phyloP scores from a whole-genome alignment of 257 asterid species.

The Datura wrightii region DNA sequence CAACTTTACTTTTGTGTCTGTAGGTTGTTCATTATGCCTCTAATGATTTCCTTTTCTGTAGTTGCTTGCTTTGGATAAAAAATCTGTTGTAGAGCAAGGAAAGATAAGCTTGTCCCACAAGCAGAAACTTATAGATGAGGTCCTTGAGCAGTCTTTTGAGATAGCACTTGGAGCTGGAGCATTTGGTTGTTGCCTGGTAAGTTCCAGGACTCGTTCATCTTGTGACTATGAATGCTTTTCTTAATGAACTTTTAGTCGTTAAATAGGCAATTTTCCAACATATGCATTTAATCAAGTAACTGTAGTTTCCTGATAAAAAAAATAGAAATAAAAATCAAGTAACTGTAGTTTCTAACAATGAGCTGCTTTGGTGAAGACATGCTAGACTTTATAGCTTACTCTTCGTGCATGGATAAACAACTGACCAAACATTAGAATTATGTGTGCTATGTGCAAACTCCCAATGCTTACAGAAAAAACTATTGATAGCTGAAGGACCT shows the following conservation, averaged over 20 bases:
- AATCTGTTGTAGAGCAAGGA: constrained; percentile 71
- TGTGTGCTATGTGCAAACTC: neutral
- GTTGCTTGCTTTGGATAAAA: constrained; percentile 71
- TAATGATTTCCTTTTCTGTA: constrained; percentile 44
- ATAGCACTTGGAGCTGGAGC: constrained; percentile 77
- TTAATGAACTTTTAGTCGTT: neutral
- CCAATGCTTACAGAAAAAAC: constrained; percentile 13
- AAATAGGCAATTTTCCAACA: neutral
- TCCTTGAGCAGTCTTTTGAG: constrained; percentile 69
- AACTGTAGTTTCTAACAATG: neutral
- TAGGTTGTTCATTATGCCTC: neutral
- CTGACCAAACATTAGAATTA: neutral
- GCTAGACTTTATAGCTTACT: neutral
- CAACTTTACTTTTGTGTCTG: neutral
- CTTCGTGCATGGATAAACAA: constrained; percentile 12
- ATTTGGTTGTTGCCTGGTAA: constrained; percentile 83
- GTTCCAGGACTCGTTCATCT: constrained; percentile 17
- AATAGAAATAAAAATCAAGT: too few species aligned
- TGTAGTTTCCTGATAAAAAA: neutral
- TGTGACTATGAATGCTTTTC: neutral
- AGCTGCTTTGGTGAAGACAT: neutral
- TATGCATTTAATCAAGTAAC: neutral
- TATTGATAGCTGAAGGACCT: neutral
- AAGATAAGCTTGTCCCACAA: constrained; percentile 63
- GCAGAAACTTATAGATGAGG: constrained; percentile 64